Conservation (phyloP, 495 filamentous ascomycete genomes). For the Penicillium goetzii region DNA sequence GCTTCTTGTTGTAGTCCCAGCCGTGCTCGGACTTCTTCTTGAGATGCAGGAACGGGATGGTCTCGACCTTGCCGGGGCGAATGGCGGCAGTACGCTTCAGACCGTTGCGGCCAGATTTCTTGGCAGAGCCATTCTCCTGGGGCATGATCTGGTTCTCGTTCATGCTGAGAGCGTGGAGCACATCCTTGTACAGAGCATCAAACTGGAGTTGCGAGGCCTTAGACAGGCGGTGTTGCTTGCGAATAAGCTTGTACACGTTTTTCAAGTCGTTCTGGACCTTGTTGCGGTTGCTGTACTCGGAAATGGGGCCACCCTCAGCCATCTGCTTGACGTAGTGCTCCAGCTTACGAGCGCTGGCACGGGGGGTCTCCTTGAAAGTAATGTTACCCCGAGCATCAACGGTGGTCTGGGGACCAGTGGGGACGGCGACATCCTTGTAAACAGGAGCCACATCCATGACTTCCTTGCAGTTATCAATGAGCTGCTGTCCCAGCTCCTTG, state of each 20-base stretch:
- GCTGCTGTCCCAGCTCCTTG: conserved; percentile 90
- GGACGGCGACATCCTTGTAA: conserved; percentile 93
- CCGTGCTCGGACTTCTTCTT: conserved; percentile 93
- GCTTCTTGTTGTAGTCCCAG: conserved; percentile 99
- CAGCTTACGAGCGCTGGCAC: conserved; percentile 89
- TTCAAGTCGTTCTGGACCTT: conserved; percentile 96
- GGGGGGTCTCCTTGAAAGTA: conserved; percentile 84
- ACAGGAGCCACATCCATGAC: conserved; percentile 79
- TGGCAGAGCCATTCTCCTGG: conserved; percentile 70
- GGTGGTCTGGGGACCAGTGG: conserved; percentile 87
- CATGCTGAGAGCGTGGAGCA: conserved; percentile 91
- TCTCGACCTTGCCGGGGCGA: conserved; percentile 89
- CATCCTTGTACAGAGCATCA: conserved; percentile 89
- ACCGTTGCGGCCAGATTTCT: conserved; percentile 67
- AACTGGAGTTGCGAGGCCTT: conserved; percentile 95
- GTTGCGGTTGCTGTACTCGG: conserved; percentile 95
- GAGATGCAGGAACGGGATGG: conserved; percentile 95
- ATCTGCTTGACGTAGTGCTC: conserved; percentile 99
- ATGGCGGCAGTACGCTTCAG: conserved; percentile 53
- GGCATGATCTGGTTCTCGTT: conserved; percentile 96
- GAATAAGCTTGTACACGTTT: conserved; percentile 95
- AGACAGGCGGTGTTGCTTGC: conserved; percentile 93
- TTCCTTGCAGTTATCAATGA: conserved; percentile 97
- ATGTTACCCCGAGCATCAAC: conserved; percentile 90
- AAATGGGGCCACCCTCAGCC: conserved; percentile 97